Base-by-base conservation (phyloP, 2,329 filamentous ascomycete species). In the Cladophialophora carrionii region DNA sequence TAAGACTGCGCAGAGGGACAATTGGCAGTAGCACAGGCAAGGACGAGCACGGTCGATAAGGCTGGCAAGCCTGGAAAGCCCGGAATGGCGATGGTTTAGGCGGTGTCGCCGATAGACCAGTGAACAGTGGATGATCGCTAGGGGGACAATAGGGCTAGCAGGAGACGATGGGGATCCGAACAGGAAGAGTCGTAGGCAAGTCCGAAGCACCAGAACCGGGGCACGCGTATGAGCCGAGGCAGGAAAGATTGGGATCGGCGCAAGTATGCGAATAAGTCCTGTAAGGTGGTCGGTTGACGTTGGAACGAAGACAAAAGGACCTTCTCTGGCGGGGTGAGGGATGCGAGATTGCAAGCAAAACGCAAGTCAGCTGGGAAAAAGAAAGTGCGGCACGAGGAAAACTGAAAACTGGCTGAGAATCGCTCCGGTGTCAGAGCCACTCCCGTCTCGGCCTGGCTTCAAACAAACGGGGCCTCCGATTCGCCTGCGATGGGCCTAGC, bases 51-150 rank as follows among this genome's bases (percentile, higher is more conserved):
- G 26, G 41, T n/a, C 43, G 14, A 17, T 46, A 24, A 43, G 55
- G 53, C 64, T 37, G 51, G 48, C 24, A 51, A 49, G 26, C 56
- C 56, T 46, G 10, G 17, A 34, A 20, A 37, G 54, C 57, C 63
- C 41, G 48, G 37, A 65, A 53, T 62, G 63, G 52, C 59, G 46
- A 58, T 34, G 60, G 48, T 58, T 57, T 63, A 61, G 60, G 66
- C 60, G 57, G 61, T 63, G 60, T 64, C 62, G 65, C 65, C 57
- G 56, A 64, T 51, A 53, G 55, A 43, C 55, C 31, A 43, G 29
- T 29, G 20, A 52, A 31, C 32, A 37, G 57, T 60, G 48, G 48
- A 31, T n/a, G 57, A n/a, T 52, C 22, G 29, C 31, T 60, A 10
- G 56, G 48, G 48, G 12, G 26, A 41, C 31, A 26, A 41, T 29